Evolutionary conservation across 2,329 filamentous ascomycete genomes (phyloP).

Genomic region (Xylariales sp.): DNA sequence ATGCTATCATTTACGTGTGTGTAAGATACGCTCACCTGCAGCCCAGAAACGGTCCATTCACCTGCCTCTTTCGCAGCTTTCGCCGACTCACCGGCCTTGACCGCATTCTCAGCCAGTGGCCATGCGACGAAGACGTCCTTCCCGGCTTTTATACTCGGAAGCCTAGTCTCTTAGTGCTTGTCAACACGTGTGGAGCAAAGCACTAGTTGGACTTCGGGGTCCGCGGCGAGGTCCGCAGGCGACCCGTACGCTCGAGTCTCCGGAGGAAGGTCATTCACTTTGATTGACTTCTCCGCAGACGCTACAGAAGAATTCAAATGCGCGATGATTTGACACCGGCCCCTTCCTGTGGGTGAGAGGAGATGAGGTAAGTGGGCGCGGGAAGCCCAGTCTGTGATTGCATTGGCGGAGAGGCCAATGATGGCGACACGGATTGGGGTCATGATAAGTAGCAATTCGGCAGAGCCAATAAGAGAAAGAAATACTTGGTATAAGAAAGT

Average conservation of each 20-base stretch:
- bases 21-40: too few relatives aligned
- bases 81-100: constrained; percentile 36
- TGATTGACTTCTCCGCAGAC: constrained; percentile 37
- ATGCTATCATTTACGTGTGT: too few relatives aligned
- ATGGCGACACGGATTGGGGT: constrained; percentile 49
- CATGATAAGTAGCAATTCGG: too few relatives aligned
- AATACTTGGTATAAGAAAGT: too few relatives aligned
- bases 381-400: constrained; percentile 47
- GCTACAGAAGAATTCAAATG: constrained; percentile 44
- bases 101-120: constrained; percentile 43
- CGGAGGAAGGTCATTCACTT: constrained; percentile 33
- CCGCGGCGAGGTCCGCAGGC: constrained; percentile 40
- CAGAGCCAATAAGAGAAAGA: too few relatives aligned
- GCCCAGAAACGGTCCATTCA: constrained; percentile 37
- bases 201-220: constrained; percentile 47
- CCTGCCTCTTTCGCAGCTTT: constrained; percentile 23
- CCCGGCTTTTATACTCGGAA: constrained; percentile 43
- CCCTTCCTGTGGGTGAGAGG: constrained; percentile 34
- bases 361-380: constrained; percentile 56
- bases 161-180: constrained; percentile 38
- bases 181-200: constrained; percentile 49
- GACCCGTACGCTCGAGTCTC: constrained; percentile 44
- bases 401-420: constrained; percentile 48
- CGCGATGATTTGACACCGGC: constrained; percentile 43
- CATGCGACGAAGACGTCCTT: constrained; percentile 53